These are phyloP conservation scores for Eucalyptus fibrosa DNA, from an alignment of 345 rosid species.

Conservation along the genomic window DNA sequence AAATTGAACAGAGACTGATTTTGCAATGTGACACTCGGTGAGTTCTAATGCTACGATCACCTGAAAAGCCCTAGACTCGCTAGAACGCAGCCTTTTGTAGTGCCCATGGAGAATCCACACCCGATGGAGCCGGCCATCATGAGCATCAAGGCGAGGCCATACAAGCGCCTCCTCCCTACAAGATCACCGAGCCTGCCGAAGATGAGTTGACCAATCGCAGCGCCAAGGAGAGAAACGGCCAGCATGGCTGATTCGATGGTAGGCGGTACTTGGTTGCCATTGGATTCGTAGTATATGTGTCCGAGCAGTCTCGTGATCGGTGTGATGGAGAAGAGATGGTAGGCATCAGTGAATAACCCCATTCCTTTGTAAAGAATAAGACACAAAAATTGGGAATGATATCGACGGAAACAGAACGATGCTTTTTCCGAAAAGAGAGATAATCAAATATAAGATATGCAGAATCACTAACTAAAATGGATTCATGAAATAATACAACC, in stretches of 20 bases:
- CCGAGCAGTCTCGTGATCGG: slow-evolving; percentile 19
- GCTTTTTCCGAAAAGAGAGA: background rate
- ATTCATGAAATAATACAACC: background rate
- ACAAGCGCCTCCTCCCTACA: slow-evolving; percentile 31
- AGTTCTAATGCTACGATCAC: background rate
- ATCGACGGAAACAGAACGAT: background rate
- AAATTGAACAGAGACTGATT: background rate
- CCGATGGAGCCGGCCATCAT: slow-evolving; percentile 44
- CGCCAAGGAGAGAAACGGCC: slow-evolving; percentile 27
- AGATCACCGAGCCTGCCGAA: slow-evolving; percentile 48
- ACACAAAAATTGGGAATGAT: background rate
- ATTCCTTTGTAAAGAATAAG: slow-evolving; percentile 5
- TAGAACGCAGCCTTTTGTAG: slow-evolving; percentile 7
- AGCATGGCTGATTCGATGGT: slow-evolving; percentile 2
- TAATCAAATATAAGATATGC: background rate
- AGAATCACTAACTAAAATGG: background rate
- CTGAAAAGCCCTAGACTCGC: background rate
- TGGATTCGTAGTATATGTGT: slow-evolving; percentile 10
- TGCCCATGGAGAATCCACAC: slow-evolving; percentile 47
- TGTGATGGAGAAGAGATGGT: slow-evolving; percentile 40
- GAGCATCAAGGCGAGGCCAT: slow-evolving; percentile 32
- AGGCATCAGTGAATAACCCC: slow-evolving; percentile 53
- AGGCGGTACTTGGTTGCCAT: no score
- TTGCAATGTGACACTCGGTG: background rate
- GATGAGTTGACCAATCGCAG: slow-evolving; percentile 38